A percentile compares a stretch with the other conserved stretches of the same genome.
phyloP scores from a whole-genome alignment of 176 grass and related monocot species.

The Cocos nucifera region DNA sequence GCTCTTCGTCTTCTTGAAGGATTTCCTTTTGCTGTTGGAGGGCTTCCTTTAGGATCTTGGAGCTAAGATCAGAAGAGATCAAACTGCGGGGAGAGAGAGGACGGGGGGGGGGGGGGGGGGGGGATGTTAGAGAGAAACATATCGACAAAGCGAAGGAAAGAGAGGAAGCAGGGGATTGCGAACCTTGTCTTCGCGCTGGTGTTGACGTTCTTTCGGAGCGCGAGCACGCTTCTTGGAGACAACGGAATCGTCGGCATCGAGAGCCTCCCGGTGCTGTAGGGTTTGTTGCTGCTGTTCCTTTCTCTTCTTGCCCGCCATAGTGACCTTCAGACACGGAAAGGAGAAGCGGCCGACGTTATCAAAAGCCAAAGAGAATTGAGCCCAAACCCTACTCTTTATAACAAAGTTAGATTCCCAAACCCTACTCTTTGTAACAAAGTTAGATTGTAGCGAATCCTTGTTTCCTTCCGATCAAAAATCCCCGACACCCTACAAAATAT shows the following conservation, averaged over 20 bases:
- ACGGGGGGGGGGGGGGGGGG: too few relatives aligned
- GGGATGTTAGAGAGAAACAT: neutral
- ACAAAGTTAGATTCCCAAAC: too few relatives aligned
- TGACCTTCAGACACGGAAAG: too few relatives aligned
- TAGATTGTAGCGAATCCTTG: too few relatives aligned
- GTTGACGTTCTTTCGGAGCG: constrained; percentile 52
- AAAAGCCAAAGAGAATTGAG: too few relatives aligned
- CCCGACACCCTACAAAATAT: too few relatives aligned
- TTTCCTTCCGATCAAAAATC: too few relatives aligned
- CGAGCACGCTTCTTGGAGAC: constrained; percentile 59
- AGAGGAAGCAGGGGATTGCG: neutral
- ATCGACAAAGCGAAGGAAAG: neutral
- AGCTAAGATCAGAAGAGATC: constrained; percentile 51
- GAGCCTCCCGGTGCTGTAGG: constrained; percentile 27
- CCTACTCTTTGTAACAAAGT: too few relatives aligned
- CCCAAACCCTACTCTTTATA: too few relatives aligned
- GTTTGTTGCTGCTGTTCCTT: constrained; percentile 24
- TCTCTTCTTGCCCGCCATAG: constrained; percentile 71
- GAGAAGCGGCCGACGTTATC: too few relatives aligned
- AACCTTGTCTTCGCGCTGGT: constrained; percentile 35
- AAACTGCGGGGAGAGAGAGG: neutral
- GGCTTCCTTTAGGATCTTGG: constrained; percentile 78
- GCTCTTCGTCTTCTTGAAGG: constrained; percentile 26
- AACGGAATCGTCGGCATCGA: constrained; percentile 43
- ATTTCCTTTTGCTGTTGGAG: constrained; percentile 77